A percentile compares a stretch with the other conserved stretches of the same genome.
Evolutionary conservation across 1,139 yeast genomes (phyloP).

Genomic region (Meyerozyma athensensis): DNA sequence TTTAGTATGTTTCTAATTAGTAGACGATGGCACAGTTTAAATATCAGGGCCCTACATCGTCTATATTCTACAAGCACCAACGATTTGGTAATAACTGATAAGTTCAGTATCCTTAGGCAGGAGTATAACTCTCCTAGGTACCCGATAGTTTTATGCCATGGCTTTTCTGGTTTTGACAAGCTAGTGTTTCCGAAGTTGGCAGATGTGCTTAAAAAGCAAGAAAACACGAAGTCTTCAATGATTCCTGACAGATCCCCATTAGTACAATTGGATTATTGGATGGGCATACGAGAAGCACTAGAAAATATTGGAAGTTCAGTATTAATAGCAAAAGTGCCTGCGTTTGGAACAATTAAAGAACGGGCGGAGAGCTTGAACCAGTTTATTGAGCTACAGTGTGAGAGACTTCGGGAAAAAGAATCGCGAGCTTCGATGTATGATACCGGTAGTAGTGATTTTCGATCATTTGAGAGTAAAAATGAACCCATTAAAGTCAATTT

Average conservation of each 20-base stretch:
- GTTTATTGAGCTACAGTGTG: slow-evolving; percentile 44
- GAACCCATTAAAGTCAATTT: slow-evolving; percentile 55
- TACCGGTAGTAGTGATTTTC: slow-evolving; percentile 9
- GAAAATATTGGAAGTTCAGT: slow-evolving; percentile 62
- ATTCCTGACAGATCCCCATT: slow-evolving; percentile 21
- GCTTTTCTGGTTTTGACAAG: slow-evolving; percentile 75
- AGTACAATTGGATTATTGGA: slow-evolving; percentile 62
- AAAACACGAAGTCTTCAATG: slow-evolving; percentile 11
- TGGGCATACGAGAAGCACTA: slow-evolving; percentile 65
- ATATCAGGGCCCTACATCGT: background rate
- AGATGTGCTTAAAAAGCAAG: slow-evolving; percentile 15
- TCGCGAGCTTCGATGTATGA: slow-evolving; percentile 29
- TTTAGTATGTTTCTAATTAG: slow-evolving; percentile 1
- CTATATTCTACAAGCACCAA: background rate
- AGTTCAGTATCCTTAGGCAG: slow-evolving; percentile 11
- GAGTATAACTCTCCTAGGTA: slow-evolving; percentile 36
- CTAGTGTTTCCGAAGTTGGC: slow-evolving; percentile 21
- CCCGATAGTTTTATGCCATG: slow-evolving; percentile 81
- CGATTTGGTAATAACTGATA: background rate
- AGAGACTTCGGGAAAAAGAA: slow-evolving; percentile 22
- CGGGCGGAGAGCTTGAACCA: slow-evolving; percentile 58
- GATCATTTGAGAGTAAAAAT: slow-evolving; percentile 14
- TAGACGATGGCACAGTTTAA: slow-evolving; percentile 5
- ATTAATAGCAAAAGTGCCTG: slow-evolving; percentile 73
- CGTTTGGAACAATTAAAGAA: slow-evolving; percentile 70